Evolutionary conservation across 441 rosid genomes (phyloP), one percentile per base, ranked within the genome.

Genomic region (Metrosideros polymorpha): DNA sequence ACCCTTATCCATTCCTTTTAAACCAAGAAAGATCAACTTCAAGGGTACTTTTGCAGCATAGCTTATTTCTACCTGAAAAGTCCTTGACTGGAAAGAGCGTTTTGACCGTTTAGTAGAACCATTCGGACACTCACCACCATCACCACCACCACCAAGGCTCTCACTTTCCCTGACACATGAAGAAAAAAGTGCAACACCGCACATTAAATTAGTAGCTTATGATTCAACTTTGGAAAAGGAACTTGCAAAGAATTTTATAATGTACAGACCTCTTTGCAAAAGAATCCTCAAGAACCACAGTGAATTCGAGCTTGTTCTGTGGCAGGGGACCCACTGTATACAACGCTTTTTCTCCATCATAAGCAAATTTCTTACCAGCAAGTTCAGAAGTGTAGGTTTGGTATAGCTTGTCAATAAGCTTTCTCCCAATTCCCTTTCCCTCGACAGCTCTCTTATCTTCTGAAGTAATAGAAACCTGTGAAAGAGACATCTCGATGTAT

Each of bases 281-380:
- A 43, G 98, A 90, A 71, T 92, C 94, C 91, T 98, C 99, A 56
- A 95, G 91, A 63, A 93, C 91, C 83, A 96, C 94, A n/a, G 87
- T 88, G 90, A 95, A 98, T 45, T 94, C 93, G 45, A 90, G 89
- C 85, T 92, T 93, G 50, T 91, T 92, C 61, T 89, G 94, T 43
- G 98, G 99, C 82, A 98, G 90, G 89, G 97, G 92, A 82, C 96
- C 98, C 85, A 93, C 94, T 7, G 98, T 94, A 56, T 91, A 98
- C 89, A 98, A 76, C 85, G 87, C 90, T 87, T 90, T 94, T 79
- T 94, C 99, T 61, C 99, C 98, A 92, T 98, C 99, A 88, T 94
- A 96, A 35, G 96, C 98, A 90, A 95, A 90, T 49, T 85, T 87
- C 88, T 92, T 98, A 82, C 92, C 89, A 84, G 86, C 92, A 66